These are phyloP conservation scores for Sporobolomyces roseus DNA, from an alignment of 768 basidiomycete species.

Conservation along the genomic window DNA sequence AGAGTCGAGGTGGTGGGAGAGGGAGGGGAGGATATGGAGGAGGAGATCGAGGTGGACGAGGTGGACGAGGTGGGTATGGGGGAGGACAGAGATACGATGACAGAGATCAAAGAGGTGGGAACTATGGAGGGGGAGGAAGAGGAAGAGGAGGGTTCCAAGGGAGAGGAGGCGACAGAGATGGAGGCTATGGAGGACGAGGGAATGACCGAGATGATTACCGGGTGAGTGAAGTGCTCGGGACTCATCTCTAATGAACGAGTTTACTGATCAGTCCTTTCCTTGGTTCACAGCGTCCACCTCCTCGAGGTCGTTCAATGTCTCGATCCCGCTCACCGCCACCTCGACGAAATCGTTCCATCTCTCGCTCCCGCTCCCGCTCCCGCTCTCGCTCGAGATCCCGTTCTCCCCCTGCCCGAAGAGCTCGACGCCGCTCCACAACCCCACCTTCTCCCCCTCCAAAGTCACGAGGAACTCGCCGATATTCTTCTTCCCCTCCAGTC, in stretches of 20 bases:
- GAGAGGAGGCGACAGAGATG: not conserved
- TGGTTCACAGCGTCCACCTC: constrained; percentile 6
- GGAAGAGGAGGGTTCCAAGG: constrained; percentile 3
- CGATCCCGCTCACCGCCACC: constrained; percentile 16
- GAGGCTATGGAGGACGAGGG: constrained; percentile 49
- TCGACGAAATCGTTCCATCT: not conserved
- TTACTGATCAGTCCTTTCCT: not conserved
- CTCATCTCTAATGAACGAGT: too few relatives aligned
- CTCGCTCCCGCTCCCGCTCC: too few relatives aligned
- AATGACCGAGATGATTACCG: constrained; percentile 48
- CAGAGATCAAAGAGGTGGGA: not conserved
- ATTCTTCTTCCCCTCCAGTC: not conserved
- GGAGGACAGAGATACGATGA: too few relatives aligned
- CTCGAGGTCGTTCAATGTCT: constrained; percentile 20
- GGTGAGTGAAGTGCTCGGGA: too few relatives aligned
- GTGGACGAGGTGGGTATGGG: not conserved
- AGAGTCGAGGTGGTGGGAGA: constrained; percentile 58
- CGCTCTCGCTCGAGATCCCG: too few relatives aligned
- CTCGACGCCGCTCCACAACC: not conserved
- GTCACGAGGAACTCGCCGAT: not conserved
- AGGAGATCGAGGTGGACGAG: constrained; percentile 13
- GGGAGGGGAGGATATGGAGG: constrained; percentile 50
- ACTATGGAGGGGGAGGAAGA: not conserved
- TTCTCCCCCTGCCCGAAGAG: too few relatives aligned
- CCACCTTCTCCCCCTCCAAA: constrained; percentile 6